Percentiles rank a stretch among this genome's conserved stretches.
Evolutionary conservation across 345 rosid species (phyloP).

Genomic region (Geranium rotundifolium): DNA sequence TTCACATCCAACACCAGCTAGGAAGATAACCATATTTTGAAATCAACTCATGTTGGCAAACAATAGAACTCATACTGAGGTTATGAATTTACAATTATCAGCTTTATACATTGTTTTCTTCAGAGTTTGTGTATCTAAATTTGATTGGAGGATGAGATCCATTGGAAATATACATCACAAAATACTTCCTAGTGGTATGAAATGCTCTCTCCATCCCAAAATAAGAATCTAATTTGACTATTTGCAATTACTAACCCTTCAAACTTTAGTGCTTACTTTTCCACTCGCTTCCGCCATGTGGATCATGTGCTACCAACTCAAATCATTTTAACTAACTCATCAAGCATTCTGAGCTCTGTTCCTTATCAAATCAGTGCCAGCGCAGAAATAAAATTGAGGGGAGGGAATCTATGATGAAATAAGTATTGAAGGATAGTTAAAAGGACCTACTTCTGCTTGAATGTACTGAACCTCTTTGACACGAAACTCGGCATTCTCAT

Average conservation of each 20-base stretch:
- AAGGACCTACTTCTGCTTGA: constrained; percentile 76
- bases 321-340: not conserved
- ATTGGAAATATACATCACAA: not conserved
- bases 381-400: not conserved
- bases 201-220: not conserved
- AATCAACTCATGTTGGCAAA: not conserved
- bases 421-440: not conserved
- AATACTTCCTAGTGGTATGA: not conserved
- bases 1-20: not conserved
- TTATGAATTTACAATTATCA: not conserved
- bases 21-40: not conserved
- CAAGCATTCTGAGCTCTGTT: not conserved
- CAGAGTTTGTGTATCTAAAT: not conserved
- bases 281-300: not conserved
- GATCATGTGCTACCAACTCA: no score
- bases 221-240: no score
- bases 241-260: no score
- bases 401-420: not conserved
- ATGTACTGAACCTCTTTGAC: constrained; percentile 97
- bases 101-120: not conserved
- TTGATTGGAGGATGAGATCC: not conserved
- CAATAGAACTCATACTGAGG: not conserved
- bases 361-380: not conserved
- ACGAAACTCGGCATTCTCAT: constrained; percentile 69
- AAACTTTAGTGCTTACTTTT: no score